Percentiles rank a stretch among this genome's conserved stretches.
Evolutionary conservation across 805 yeast genomes (phyloP).

Genomic region (Candida sanyiensis): DNA sequence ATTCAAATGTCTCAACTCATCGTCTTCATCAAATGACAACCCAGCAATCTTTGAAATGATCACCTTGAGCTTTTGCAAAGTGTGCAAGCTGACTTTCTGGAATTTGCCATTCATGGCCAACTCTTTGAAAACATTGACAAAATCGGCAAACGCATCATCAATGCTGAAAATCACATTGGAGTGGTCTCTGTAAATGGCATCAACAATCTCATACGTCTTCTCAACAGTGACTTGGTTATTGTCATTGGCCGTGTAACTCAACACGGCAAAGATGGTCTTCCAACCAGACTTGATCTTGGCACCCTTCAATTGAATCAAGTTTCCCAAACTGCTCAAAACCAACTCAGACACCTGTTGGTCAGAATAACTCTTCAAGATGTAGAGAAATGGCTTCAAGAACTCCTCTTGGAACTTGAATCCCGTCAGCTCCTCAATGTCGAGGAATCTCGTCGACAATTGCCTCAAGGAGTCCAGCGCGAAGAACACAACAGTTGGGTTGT

Average conservation of each 20-base stretch:
- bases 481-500: conserved; percentile 68
- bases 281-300: conserved; percentile 84
- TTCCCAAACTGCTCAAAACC: conserved; percentile 84
- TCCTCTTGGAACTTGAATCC: conserved; percentile 95
- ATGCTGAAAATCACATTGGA: conserved; percentile 59
- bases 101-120: conserved; percentile 79
- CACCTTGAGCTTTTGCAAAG: conserved; percentile 66
- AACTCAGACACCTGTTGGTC: conserved; percentile 73
- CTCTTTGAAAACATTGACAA: conserved; percentile 71
- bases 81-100: conserved; percentile 75
- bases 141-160: conserved; percentile 54
- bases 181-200: conserved; percentile 55
- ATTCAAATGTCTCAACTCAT: conserved; percentile 16
- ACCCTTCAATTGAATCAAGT: conserved; percentile 75
- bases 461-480: conserved; percentile 93
- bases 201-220: conserved; percentile 59
- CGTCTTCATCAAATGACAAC: conserved; percentile 28
- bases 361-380: conserved; percentile 62
- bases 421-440: conserved; percentile 88
- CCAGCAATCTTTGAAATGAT: conserved; percentile 56
- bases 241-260: conserved; percentile 66
- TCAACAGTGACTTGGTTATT: conserved; percentile 52
- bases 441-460: conserved; percentile 86
- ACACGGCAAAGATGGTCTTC: conserved; percentile 79
- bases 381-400: conserved; percentile 85